Evolutionary conservation across 1,284 basidiomycete species (phyloP).

Genomic region (Ceratobasidium sp.): DNA sequence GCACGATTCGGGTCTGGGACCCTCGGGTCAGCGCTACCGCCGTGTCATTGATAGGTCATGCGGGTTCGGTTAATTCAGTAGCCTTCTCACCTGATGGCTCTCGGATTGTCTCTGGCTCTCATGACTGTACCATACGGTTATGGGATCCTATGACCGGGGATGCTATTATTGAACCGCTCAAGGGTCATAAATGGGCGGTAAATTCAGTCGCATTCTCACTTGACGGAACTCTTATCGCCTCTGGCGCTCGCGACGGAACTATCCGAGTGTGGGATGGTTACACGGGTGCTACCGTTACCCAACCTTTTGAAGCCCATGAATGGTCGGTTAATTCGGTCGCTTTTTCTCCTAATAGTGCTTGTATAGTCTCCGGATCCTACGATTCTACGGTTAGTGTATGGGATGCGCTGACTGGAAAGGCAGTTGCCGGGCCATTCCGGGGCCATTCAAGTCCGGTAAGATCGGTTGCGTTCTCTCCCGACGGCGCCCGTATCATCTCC

Average conservation of each 20-base stretch:
- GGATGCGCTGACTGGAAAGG: neutral
- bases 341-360: neutral
- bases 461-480: too few species aligned
- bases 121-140: neutral
- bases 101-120: constrained; percentile 4
- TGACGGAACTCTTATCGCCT: neutral
- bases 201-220: neutral
- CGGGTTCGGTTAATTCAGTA: neutral
- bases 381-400: neutral
- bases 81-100: neutral
- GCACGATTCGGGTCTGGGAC: neutral
- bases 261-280: neutral
- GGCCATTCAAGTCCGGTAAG: too few species aligned
- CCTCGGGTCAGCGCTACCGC: too few species aligned
- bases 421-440: neutral
- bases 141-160: neutral
- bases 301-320: neutral
- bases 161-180: neutral
- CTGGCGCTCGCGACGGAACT: neutral
- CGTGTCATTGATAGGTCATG: neutral
- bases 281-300: neutral
- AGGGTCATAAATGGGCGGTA: neutral
- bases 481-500: too few species aligned
- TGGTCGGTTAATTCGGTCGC: neutral
- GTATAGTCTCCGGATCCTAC: neutral